Base-by-base conservation (phyloP, 371 early-diverging fungal genomes). In the Mortierella sp. region DNA sequence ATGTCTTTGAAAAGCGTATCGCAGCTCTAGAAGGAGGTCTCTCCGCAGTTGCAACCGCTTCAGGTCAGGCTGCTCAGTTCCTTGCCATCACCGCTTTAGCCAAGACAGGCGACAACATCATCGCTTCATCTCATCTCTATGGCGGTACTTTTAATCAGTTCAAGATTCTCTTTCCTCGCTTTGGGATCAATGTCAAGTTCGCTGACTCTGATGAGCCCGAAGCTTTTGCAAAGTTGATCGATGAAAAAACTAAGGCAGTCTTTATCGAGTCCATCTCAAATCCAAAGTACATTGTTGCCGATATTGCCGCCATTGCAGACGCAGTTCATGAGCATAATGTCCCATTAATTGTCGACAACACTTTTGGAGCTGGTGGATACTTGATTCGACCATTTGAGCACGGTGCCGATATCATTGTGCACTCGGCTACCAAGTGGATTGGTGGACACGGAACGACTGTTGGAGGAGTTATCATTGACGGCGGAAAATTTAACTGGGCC, bases 291-390 rank as follows among this genome's bases (percentile, higher is more conserved):
- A 88, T 88, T 67, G 89, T 96, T 0, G 94, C 96, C n/a, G 94
- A 96, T 68, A 93, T 96, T 76, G 86, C 85, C 61, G 92, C 88
- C 26, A 87, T 97, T 45, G 92, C 96, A 37, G 86, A 90, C 37
- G 84, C 93, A 23, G 94, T 94, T 43, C 95, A 97, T 73, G 86
- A 87, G 49, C 89, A 91, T 53, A 93, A 94, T n/a, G 86, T 97
- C 35, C 96, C 96, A 35, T 73, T 94, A 31, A 87, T 92, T 67
- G 92, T 90, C 47, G 97, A 90, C 87, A 96, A 96, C 86, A 97
- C 97, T 0, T 96, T 96, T 75, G 97, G 96, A 70, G 92, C 93
- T 66, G 96, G 94, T 59, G 97, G 96, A n/a, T 96, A 93, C 83
- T 85, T 96, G 45, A 85, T 87, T 35, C 89, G 86, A 15, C 97